Evolutionary conservation across 768 basidiomycete species (phyloP), one percentile per base, ranked within the genome.

Genomic region (Rhodotorula kratochvilovae): DNA sequence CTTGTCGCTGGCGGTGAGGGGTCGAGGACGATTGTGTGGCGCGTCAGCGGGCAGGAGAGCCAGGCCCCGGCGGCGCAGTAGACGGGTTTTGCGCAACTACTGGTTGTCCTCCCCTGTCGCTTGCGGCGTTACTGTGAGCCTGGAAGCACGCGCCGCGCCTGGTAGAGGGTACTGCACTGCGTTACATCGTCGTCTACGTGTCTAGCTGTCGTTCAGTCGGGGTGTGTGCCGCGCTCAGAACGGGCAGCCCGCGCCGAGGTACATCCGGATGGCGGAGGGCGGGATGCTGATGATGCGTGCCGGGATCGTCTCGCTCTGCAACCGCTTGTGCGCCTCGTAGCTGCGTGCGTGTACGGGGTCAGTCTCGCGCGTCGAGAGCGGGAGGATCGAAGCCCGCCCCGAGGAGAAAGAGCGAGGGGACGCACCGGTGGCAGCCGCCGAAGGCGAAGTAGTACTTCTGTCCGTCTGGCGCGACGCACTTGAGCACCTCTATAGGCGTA

Each of bases 1-100:
- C 60, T 83, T 33, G 81, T 80, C 0, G 80, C 81, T 11, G 83
- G 83, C 31, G 83, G 83, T 0, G 83, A 83, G 74, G 82, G 82
- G 66, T 79, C 80, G 7, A 80, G 80, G 68, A 78, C 82, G 12
- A 68, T 69, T 2, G 46, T 42, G 17, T 75, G 74, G 74, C 53
- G 64, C 19, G 62, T 72, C 15, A 64, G 51, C 27, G 71, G 66
- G 27, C 36, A 33, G 45, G 71, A 65, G 63, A 54, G 36, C n/a
- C 33, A 43, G 46, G 46, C n/a, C 21, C 46, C 65, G 17, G 46
- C 48, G 36, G 45, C 48, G 57, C 35, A 66, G 65, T 66, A 66
- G 57, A 5, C 3, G 15, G 5, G 31, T 19, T 16, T 3, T 19
- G 1, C 17, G 39, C 51, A 55, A 19, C 15, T 3, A 46, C 42